Conservation (phyloP, 1,284 basidiomycete species). For the Spongispora temasekensis region DNA sequence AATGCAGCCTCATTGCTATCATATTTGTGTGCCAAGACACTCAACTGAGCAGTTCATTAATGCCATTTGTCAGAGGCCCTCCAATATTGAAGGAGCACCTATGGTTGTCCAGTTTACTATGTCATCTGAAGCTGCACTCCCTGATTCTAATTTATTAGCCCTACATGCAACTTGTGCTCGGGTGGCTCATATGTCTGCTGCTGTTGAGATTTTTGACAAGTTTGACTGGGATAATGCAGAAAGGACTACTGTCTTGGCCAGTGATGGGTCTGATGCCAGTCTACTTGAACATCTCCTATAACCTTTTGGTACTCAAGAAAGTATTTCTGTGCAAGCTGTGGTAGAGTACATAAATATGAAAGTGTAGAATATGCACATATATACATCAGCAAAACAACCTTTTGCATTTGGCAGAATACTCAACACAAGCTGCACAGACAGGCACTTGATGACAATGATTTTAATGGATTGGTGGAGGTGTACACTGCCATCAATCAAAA, state of each 20-base stretch:
- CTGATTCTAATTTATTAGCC: neutral
- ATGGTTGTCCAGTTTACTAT: neutral
- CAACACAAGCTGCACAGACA: no score
- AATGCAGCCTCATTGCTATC: neutral
- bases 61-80: neutral
- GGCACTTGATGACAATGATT: no score
- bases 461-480: no score
- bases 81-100: neutral
- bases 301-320: neutral
- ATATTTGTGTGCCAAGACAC: neutral
- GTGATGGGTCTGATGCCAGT: neutral
- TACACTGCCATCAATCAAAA: no score
- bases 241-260: neutral
- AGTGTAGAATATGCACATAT: neutral
- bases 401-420: no score
- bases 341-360: no score
- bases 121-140: neutral
- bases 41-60: neutral
- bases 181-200: neutral
- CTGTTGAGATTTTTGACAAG: neutral
- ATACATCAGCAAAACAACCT: no score
- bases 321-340: neutral
- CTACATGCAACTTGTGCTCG: neutral
- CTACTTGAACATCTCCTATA: neutral
- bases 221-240: neutral